Evolutionary conservation across 306 rosid species (phyloP).

Genomic region (Acacia confusa): DNA sequence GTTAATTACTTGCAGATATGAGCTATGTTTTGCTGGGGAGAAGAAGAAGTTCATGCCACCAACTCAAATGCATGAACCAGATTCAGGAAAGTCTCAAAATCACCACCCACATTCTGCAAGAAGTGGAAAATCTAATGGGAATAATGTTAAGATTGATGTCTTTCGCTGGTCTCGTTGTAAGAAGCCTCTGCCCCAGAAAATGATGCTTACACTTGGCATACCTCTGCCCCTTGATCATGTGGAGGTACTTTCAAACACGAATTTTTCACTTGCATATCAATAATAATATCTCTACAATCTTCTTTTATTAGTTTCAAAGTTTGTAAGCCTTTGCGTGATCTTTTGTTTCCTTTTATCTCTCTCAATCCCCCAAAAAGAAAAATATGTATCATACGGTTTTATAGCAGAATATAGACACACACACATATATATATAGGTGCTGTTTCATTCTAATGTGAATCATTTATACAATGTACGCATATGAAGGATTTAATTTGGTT

Average conservation of each 20-base stretch:
- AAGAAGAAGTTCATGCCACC: slow-evolving; percentile 62
- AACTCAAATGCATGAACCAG: slow-evolving; percentile 57
- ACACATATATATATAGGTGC: background rate
- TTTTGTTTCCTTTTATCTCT: background rate
- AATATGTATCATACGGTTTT: background rate
- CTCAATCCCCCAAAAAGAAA: too few species aligned
- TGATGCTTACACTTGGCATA: slow-evolving; percentile 74
- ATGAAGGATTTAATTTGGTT: too few species aligned
- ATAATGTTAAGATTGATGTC: slow-evolving; percentile 57
- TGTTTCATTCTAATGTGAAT: background rate
- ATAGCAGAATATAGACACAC: background rate
- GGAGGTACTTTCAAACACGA: slow-evolving; percentile 55
- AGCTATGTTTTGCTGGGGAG: slow-evolving; percentile 87
- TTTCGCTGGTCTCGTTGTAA: slow-evolving; percentile 96
- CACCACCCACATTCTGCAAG: slow-evolving; percentile 58
- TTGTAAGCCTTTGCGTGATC: background rate
- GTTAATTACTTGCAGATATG: slow-evolving; percentile 59
- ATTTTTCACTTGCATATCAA: slow-evolving; percentile 1
- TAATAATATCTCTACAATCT: background rate
- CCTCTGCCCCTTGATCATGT: slow-evolving; percentile 86
- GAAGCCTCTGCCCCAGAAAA: slow-evolving; percentile 85
- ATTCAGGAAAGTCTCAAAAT: slow-evolving; percentile 66
- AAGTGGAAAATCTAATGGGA: slow-evolving; percentile 65
- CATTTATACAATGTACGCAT: background rate
- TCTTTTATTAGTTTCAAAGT: background rate